phyloP scores from a whole-genome alignment of 1,284 basidiomycete genomes.

The Ceratobasidium sp. region DNA sequence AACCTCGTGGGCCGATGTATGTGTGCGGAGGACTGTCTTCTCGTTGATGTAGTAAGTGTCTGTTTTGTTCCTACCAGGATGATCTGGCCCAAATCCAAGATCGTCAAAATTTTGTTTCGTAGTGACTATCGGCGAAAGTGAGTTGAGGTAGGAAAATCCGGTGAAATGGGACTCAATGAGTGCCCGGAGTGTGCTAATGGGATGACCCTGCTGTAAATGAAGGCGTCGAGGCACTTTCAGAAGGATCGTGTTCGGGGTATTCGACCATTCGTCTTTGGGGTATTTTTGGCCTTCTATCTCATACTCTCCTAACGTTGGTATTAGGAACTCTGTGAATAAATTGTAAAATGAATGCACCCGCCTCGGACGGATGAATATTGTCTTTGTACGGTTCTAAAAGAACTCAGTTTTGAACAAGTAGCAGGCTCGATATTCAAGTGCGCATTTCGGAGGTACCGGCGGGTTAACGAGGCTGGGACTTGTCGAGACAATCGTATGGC shows the following conservation, averaged over 20 bases:
- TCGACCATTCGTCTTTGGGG: slow-evolving; percentile 54
- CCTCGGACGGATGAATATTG: neutral
- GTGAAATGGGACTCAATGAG: slow-evolving; percentile 86
- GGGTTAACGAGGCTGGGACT: neutral
- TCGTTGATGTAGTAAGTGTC: slow-evolving; percentile 98
- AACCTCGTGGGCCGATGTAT: slow-evolving; percentile 97
- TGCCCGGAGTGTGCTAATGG: slow-evolving; percentile 80
- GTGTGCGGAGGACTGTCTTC: slow-evolving; percentile 89
- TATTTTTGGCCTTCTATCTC: slow-evolving; percentile 22
- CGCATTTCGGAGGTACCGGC: neutral
- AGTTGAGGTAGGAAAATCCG: slow-evolving; percentile 62
- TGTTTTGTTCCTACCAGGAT: slow-evolving; percentile 86
- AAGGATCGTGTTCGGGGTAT: slow-evolving; percentile 83
- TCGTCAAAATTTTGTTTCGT: slow-evolving; percentile 96
- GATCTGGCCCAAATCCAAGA: slow-evolving; percentile 89
- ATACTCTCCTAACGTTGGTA: slow-evolving; percentile 16
- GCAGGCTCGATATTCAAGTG: neutral
- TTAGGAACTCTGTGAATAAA: neutral
- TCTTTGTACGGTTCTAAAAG: neutral
- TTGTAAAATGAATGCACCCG: neutral
- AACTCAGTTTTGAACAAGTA: neutral
- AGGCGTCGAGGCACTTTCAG: slow-evolving; percentile 74
- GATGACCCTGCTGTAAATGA: slow-evolving; percentile 79
- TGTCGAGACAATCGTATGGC: neutral
- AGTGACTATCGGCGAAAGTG: slow-evolving; percentile 85